Base-by-base conservation (phyloP, 371 early-diverging fungal genomes). In the Mortierella sp. region DNA sequence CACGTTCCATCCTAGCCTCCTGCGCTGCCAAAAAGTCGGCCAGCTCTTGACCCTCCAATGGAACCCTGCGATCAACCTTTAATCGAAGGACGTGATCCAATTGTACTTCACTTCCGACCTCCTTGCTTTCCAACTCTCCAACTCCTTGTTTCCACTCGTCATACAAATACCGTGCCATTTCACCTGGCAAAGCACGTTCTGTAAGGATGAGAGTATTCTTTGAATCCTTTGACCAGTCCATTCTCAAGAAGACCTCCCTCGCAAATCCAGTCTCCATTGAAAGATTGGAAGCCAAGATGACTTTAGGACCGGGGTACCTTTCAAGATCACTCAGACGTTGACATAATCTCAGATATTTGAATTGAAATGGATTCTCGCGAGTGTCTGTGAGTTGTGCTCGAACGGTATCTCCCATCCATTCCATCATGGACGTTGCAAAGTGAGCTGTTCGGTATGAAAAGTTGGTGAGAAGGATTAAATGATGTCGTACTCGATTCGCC, bases 361-460 rank as follows among this genome's bases (percentile, higher is more conserved):
- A 93, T 70, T 97, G 96, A 72, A 96, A 97, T 0, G 98, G 97
- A 64, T 92, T 92, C 66, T 94, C 95, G 12, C 96, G 90, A 34
- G 88, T 86, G 31, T 90, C 88, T 0, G 92, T 85, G 65, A 96
- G 92, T 28, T 90, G 86, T 29, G 88, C 83, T 13, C 91, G 89
- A 26, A 97, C 83, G n/a, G 87, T 88, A 49, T 94, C 92, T 5
- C 96, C 93, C 97, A 97, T 96, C 99, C 99, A 98, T 84, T 97
- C 98, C 47, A 95, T 86, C 93, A 96, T 96, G 35, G 91, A 91
- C 66, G 94, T 93, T 1, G 98, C 97, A 75, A 91, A 92, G 71
- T 94, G 90, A 2, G 93, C 89, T 19, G 93, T 91, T 19, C 90
- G 89, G 64, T 91, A 89, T 66, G 92, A 90, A 55, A 91, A 92